Evolutionary conservation across 2,329 filamentous ascomycete species (phyloP).

Genomic region (Pseudogymnoascus sp.): DNA sequence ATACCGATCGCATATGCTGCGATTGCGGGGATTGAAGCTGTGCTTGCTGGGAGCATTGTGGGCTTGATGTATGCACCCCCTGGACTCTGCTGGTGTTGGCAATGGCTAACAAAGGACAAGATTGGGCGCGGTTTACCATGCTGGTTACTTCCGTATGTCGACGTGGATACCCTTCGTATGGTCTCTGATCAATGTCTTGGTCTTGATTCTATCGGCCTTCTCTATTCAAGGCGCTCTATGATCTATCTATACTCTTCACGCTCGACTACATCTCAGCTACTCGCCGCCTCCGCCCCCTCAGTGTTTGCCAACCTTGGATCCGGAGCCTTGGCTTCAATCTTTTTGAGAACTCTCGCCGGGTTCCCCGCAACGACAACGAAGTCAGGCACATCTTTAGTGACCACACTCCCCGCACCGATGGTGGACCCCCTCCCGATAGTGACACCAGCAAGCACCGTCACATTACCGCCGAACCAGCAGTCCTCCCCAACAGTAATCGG

Average conservation of each 20-base stretch:
- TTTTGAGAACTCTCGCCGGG: constrained; percentile 50
- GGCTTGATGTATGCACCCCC: constrained; percentile 48
- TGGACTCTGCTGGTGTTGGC: not conserved
- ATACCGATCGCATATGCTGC: constrained; percentile 50
- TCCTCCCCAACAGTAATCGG: constrained; percentile 71
- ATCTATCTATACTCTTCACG: constrained; percentile 10
- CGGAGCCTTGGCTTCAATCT: constrained; percentile 28
- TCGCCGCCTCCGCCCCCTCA: constrained; percentile 3
- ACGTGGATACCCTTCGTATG: constrained; percentile 68
- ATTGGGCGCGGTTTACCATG: constrained; percentile 56
- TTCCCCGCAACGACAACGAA: constrained; percentile 58
- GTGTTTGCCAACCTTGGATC: constrained; percentile 18
- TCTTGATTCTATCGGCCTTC: constrained; percentile 61
- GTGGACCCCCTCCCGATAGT: constrained; percentile 66
- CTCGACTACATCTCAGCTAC: not conserved
- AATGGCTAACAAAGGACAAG: constrained; percentile 28
- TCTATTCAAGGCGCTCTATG: constrained; percentile 62
- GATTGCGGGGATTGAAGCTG: constrained; percentile 52
- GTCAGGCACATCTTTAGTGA: constrained; percentile 65
- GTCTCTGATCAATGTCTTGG: constrained; percentile 57
- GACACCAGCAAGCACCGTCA: constrained; percentile 64
- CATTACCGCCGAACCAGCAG: constrained; percentile 70
- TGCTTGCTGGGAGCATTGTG: constrained; percentile 58
- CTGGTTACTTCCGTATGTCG: constrained; percentile 63
- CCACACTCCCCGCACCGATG: constrained; percentile 73